Base-by-base conservation (phyloP, 2,329 filamentous ascomycete genomes). In the Colletotrichum abscissum region DNA sequence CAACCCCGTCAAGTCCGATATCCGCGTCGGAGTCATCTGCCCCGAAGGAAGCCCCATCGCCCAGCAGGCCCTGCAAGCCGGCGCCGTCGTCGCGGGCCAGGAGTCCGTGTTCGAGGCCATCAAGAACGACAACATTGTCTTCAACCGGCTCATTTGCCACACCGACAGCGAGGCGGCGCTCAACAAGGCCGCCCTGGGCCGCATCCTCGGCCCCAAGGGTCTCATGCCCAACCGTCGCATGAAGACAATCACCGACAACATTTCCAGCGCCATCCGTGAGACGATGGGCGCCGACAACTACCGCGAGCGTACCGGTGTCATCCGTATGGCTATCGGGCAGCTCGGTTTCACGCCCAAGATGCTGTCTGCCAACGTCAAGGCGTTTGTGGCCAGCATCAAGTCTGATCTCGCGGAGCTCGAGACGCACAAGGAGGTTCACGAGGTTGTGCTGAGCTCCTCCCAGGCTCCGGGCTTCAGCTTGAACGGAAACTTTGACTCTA, bases 201-300 rank as follows among this genome's bases (percentile, higher is more conserved):
- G 92, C 76, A 89, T 98, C 56, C 87, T 99, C 24, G 97, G 97
- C 79, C 97, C 97, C 58, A 92, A 91, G 83, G 95, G 95, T 3
- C 84, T 99, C 79, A 98, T 99, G 97, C 97, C 97, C 6, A 97
- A 91, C 81, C 85, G 89, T 73, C 98, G 98, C 87, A 91, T 91
- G 75, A 95, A 95, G 76, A 98, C 97, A 0, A 93, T 99, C 69
- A 95, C 97, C 28, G 92, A 90, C 79, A 93, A 97, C 80, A 89
- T 98, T 19, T 89, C 89, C 67, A 83, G 87, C n/a, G 89, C 92
- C 42, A 93, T 99, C 79, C 90, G 90, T 78, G 94, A 96, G 76
- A 91, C 98, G 83, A 91, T 95, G 16, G 95, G 96, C 74, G 94
- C 92, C 67, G 94, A 92, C 66, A 92, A 95, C 77, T 99, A 98